Base-by-base conservation (phyloP, 176 grass and related monocot genomes). In the Luzula sylvatica region DNA sequence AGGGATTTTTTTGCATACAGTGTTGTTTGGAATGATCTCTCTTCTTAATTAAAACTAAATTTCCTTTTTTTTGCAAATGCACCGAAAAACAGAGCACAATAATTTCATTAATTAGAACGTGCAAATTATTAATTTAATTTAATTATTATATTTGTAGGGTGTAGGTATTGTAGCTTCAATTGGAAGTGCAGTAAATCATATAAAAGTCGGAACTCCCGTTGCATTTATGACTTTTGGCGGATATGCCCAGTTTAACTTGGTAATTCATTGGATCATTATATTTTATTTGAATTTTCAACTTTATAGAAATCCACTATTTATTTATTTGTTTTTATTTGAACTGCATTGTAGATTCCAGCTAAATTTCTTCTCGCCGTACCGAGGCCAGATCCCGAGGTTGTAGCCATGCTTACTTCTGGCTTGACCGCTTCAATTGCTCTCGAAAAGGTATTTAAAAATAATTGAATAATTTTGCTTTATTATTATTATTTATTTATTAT, bases 361-460 rank as follows among this genome's bases (percentile, higher is more conserved):
- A 98, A 86, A 45, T 82, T 82, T 79, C 81, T 98, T 70, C 92
- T 98, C 82, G 84, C 92, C 14, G 85, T 98, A 26, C 85, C 85
- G 59, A 82, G 72, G 65, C 92, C 92, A 74, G 85, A 86, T 41
- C 84, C 92, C 0, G 92, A 98, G 74, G 92, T 98, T 46, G 85
- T 98, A 8, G 92, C 92, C 15, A 98, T 98, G 92, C 52, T 98
- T 66, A 90, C 92, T 46, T 98, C 85, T 68, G 92, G 92, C 65
- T 61, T 98, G 68, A 98, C 92, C 53, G 92, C 92, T 67, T 98
- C 92, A 61, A 98, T 98, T 86, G 65, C 75, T 80, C 72, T 98
- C 72, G 92, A 98, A 82, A 98, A 82, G 92, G 92, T 80, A 65
- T 39, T 8, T 54, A 8, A 20, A 11, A 53, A 51, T 35, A 35